phyloP scores from a whole-genome alignment of 1,284 basidiomycete genomes.

The Ustilago nuda region DNA sequence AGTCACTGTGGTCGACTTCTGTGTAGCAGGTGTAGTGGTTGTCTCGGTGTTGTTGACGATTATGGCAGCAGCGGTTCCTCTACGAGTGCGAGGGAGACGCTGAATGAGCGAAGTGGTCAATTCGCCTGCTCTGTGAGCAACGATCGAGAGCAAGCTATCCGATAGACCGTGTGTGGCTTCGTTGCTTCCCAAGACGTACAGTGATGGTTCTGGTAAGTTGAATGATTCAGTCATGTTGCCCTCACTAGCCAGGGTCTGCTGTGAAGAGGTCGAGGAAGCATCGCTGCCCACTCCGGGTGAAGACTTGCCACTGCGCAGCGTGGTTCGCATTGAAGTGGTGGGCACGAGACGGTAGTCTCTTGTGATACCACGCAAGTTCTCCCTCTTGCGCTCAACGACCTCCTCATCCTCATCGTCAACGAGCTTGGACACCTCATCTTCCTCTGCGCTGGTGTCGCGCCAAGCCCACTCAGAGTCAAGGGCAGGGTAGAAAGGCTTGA shows the following conservation, averaged over 20 bases:
- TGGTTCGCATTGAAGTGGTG: conserved; percentile 16
- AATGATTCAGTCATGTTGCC: not conserved
- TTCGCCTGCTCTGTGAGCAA: conserved; percentile 64
- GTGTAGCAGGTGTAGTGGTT: not conserved
- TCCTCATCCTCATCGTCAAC: conserved; percentile 51
- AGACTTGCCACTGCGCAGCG: conserved; percentile 31
- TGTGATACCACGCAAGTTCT: conserved; percentile 60
- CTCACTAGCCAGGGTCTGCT: conserved; percentile 41
- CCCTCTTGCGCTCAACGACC: conserved; percentile 49
- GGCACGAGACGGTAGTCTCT: conserved; percentile 66
- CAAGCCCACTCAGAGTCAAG: conserved; percentile 46
- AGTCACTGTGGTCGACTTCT: conserved; percentile 1
- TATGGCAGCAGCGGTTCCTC: conserved; percentile 10
- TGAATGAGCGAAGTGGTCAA: conserved; percentile 52
- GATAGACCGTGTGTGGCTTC: conserved; percentile 65
- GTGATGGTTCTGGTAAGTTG: conserved; percentile 31
- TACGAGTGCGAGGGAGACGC: conserved; percentile 20
- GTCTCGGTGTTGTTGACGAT: not conserved
- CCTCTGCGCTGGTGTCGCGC: conserved; percentile 38
- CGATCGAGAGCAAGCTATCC: conserved; percentile 64
- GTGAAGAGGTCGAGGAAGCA: conserved; percentile 40
- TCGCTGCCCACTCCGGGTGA: conserved; percentile 37
- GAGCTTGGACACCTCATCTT: conserved; percentile 48
- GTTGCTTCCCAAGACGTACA: conserved; percentile 67
- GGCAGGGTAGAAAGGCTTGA: conserved; percentile 56